Evolutionary conservation across 805 yeast species (phyloP).

Genomic region (Cephaloascus albidus): DNA sequence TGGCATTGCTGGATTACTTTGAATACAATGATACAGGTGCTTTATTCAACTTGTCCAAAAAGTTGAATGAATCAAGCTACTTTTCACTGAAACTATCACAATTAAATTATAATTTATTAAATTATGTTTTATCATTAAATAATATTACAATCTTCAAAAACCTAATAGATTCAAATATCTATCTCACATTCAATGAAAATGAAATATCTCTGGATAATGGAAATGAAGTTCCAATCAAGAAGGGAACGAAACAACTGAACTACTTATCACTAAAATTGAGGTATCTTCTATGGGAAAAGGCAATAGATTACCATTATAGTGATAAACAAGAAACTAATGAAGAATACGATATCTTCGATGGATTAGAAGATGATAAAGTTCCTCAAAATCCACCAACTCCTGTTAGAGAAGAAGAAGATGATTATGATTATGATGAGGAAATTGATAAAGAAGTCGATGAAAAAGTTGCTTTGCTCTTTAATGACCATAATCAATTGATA

Average conservation of each 20-base stretch:
- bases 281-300: neutral
- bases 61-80: slow-evolving; percentile 8
- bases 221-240: neutral
- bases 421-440: slow-evolving; percentile 16
- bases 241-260: slow-evolving; percentile 7
- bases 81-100: neutral
- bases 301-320: neutral
- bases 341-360: slow-evolving; percentile 24
- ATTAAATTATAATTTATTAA: no score
- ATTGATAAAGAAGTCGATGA: slow-evolving; percentile 1
- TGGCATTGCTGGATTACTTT: neutral
- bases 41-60: no score
- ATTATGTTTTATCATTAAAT: neutral
- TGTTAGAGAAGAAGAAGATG: slow-evolving; percentile 27
- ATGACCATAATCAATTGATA: slow-evolving; percentile 19
- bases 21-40: neutral
- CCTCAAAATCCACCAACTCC: slow-evolving; percentile 1
- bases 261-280: neutral
- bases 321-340: slow-evolving; percentile 15
- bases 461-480: slow-evolving; percentile 7
- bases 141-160: neutral
- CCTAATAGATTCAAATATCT: slow-evolving; percentile 5
- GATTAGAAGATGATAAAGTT: slow-evolving; percentile 18
- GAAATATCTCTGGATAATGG: neutral
- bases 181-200: neutral